These are phyloP conservation scores for Ormosia emarginata DNA, from an alignment of 306 rosid species.

Conservation along the genomic window DNA sequence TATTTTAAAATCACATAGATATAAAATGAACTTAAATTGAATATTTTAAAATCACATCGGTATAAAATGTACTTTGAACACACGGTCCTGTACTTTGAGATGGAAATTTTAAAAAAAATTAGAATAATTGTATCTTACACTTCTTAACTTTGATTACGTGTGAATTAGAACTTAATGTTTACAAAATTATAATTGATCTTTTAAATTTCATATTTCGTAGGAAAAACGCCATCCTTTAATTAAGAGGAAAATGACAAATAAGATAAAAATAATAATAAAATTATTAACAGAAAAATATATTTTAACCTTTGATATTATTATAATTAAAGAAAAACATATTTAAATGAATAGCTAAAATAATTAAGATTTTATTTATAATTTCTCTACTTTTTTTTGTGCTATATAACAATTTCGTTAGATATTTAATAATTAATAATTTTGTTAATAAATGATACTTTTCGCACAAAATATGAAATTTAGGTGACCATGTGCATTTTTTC, in stretches of 20 bases:
- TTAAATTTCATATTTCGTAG: neutral
- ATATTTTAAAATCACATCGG: too few relatives aligned
- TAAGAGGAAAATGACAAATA: neutral
- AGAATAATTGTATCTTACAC: too few relatives aligned
- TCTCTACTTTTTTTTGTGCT: neutral
- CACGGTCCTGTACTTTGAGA: too few relatives aligned
- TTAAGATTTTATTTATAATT: neutral
- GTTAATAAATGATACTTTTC: too few relatives aligned
- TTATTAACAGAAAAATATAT: too few relatives aligned
- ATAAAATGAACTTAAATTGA: too few relatives aligned
- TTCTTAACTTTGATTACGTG: neutral
- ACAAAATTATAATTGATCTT: neutral
- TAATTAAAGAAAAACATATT: neutral
- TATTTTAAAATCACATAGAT: too few relatives aligned
- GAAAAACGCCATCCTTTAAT: neutral
- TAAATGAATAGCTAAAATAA: neutral
- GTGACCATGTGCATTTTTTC: neutral
- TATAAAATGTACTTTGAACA: too few relatives aligned
- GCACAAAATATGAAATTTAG: too few relatives aligned
- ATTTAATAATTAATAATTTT: too few relatives aligned
- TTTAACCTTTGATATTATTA: neutral
- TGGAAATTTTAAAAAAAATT: too few relatives aligned
- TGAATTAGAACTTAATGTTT: neutral
- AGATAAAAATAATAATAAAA: neutral
- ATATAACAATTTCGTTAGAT: too few relatives aligned